Base-by-base conservation (phyloP, 1,139 yeast species). In the Debaryomyces fabryi region DNA sequence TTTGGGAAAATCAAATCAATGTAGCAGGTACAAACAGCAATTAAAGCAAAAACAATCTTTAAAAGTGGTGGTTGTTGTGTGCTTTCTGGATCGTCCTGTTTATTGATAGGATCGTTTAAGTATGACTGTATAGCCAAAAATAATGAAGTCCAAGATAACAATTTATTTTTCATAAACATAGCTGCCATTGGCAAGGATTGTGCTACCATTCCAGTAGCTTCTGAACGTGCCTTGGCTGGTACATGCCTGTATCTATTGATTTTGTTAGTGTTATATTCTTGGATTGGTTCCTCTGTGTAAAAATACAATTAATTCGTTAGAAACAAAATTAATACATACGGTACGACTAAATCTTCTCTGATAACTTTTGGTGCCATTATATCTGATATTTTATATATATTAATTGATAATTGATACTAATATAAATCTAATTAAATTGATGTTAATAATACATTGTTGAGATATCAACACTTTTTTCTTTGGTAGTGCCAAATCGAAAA, bases 121-220 rank as follows among this genome's bases (percentile, higher is more conserved):
- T 63, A 79, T 4, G 78, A 58, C 60, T 80, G 85, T 24, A 81
- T 55, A 8, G 84, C 72, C 46, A 81, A 69, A 62, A 81, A 81
- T 43, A 81, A 61, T 13, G 84, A 68, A 3, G 82, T 69, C 85
- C 85, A 81, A n/a, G 84, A 73, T 57, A 81, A 69, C 63, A 81
- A 66, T 58, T 76, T 79, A 60, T 78, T 78, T 60, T 68, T 74
- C 70, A 77, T 61, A 56, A 77, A 76, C 83, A 83, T 82, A 40
- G 88, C 87, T 7, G 85, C 85, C 86, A 83, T 81, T 34, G 88
- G 88, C 69, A 83, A 77, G 16, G 85, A 73, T 62, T 83, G 87
- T 27, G 82, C 73, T 35, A 83, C 65, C 61, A 76, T 67, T 35
- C 76, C 69, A 3, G 78, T 62, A 15, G 77, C 73, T 44, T 79